Conservation (phyloP, 1,139 yeast genomes). For the Kodamaea derodonti region DNA sequence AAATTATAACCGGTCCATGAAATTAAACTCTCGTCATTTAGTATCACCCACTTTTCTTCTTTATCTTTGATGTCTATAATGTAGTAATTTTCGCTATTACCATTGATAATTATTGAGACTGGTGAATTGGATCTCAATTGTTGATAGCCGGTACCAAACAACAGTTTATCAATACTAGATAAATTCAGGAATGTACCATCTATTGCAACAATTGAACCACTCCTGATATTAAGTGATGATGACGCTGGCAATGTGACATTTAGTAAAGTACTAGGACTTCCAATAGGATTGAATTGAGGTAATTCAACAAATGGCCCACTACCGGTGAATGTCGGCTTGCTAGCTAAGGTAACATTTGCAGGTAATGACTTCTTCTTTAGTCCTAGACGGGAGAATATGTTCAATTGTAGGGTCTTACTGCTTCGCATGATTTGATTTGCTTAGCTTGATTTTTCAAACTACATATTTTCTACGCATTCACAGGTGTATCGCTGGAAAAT, state of each 20-base stretch:
- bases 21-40: conserved; percentile 12
- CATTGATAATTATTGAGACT: conserved; percentile 29
- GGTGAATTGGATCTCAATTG: conserved; percentile 22
- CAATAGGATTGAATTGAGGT: conserved; percentile 33
- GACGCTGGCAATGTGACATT: conserved; percentile 35
- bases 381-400: conserved; percentile 1
- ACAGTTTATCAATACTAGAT: conserved; percentile 11
- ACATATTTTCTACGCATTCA: too few relatives aligned
- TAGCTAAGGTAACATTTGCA: conserved; percentile 4
- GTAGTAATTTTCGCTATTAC: conserved; percentile 24
- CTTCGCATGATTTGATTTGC: too few relatives aligned
- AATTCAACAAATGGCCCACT: conserved; percentile 40
- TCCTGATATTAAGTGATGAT: conserved; percentile 28
- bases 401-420: too few relatives aligned
- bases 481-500: too few relatives aligned
- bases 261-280: conserved; percentile 27
- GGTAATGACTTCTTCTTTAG: not conserved
- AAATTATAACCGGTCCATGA: conserved; percentile 21
- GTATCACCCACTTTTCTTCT: conserved; percentile 14
- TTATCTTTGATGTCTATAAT: conserved; percentile 17
- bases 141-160: conserved; percentile 23
- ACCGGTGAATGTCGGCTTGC: conserved; percentile 24
- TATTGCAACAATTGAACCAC: conserved; percentile 32
- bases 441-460: too few relatives aligned
- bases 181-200: conserved; percentile 29